These are phyloP conservation scores for Mortierella sp. DNA, from an alignment of 371 early-diverging fungal species.

Conservation along the genomic window DNA sequence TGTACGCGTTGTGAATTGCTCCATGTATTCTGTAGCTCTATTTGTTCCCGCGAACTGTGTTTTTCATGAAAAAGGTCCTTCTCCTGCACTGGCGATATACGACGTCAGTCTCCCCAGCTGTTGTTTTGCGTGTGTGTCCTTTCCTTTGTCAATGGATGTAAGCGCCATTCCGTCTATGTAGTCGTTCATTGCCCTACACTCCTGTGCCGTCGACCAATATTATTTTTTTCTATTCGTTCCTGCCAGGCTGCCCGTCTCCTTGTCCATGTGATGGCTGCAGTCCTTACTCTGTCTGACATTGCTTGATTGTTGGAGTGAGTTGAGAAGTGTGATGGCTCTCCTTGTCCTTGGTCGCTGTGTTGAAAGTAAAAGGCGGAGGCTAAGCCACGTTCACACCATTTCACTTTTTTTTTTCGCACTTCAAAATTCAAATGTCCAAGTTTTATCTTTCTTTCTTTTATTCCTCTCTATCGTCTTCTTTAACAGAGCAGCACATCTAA, in stretches of 20 bases:
- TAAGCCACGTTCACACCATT: not conserved
- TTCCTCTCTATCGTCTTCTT: not conserved
- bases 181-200: not conserved
- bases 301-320: not conserved
- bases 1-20: no score
- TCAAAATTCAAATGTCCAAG: no score
- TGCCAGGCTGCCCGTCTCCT: no score
- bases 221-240: no score
- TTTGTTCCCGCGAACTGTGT: no score
- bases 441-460: not conserved
- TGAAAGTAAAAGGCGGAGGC: not conserved
- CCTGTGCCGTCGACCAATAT: no score
- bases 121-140: not conserved
- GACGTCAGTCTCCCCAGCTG: not conserved
- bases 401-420: not conserved
- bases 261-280: not conserved
- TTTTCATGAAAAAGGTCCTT: not conserved
- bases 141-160: not conserved
- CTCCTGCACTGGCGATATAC: not conserved
- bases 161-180: not conserved
- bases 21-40: no score
- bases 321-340: no score
- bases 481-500: not conserved
- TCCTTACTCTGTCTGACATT: conserved; percentile 58
- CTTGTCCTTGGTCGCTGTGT: no score